Base-by-base conservation (phyloP, 2,329 filamentous ascomycete species). In the Thyridium curvatum region DNA sequence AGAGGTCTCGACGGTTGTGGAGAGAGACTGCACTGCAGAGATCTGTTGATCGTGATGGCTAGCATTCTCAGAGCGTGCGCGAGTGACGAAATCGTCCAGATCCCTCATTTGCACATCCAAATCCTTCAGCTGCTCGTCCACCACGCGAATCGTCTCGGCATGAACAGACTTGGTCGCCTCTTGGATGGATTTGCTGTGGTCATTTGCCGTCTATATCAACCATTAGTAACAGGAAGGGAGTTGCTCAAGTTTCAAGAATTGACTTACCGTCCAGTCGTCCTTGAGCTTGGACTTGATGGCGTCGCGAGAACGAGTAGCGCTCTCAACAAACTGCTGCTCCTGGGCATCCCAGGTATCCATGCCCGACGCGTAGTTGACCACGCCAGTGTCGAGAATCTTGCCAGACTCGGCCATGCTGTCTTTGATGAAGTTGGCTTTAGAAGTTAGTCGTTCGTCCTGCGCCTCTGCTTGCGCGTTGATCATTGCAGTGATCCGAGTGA, bases 31-130 rank as follows among this genome's bases (percentile, higher is more conserved):
- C n/a, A 95, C 66, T 1, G 81, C 84, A n/a, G 69, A 59, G 2
- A 72, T 61, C 46, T 94, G 86, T 18, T 75, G 72, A 18, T 79
- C 71, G 56, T 93, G 83, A 54, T 94, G 88, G 14, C 71, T 69
- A 21, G 83, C 78, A 57, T 95, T 97, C 52, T 94, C 84, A 2
- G 77, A 77, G 43, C 83, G 79, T 36, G 94, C 89, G 26, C 86
- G 81, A 26, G 82, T 75, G 30, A 97, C 88, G 51, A 96, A 95
- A 48, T 91, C 86, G 52, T 97, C 91, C 8, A 98, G 74, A 2
- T 87, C 86, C 41, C 82, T 78, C 77, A 98, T 90, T 60, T 97
- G 88, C n/a, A 72, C 75, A 44, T 86, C 83, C 55, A 98, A 84
- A 49, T 94, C 86, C 40, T 77, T 74, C 65, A 94, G 86, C 63